phyloP scores from a whole-genome alignment of 2,329 filamentous ascomycete genomes.

The Exophiala viscosa region DNA sequence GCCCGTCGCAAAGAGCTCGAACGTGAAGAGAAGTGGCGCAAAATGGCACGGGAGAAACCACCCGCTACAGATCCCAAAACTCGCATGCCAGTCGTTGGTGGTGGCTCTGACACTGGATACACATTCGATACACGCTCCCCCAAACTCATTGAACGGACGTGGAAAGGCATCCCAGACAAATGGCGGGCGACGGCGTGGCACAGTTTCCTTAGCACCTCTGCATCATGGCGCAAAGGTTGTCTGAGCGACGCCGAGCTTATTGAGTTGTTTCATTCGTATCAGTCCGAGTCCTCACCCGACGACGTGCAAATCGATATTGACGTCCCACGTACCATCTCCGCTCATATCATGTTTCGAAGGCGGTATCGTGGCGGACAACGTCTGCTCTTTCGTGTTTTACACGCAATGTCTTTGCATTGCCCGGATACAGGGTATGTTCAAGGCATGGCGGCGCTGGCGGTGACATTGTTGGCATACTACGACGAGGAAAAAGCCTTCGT shows the following conservation, averaged over 20 bases:
- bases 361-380: slow-evolving; percentile 90
- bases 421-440: slow-evolving; percentile 93
- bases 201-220: slow-evolving; percentile 78
- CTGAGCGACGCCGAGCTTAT: slow-evolving; percentile 69
- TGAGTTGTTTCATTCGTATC: slow-evolving; percentile 66
- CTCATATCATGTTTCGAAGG: slow-evolving; percentile 94
- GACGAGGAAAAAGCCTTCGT: slow-evolving; percentile 93
- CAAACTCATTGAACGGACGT: slow-evolving; percentile 86
- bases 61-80: slow-evolving; percentile 36
- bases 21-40: slow-evolving; percentile 64
- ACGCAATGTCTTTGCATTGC: slow-evolving; percentile 86
- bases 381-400: slow-evolving; percentile 85
- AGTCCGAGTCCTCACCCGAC: slow-evolving; percentile 73
- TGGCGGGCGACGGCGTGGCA: slow-evolving; percentile 95
- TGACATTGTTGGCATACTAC: slow-evolving; percentile 92
- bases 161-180: slow-evolving; percentile 96
- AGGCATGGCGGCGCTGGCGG: slow-evolving; percentile 91
- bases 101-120: slow-evolving; percentile 46
- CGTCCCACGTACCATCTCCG: slow-evolving; percentile 88
- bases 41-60: slow-evolving; percentile 56
- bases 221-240: slow-evolving; percentile 59
- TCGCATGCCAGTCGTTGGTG: slow-evolving; percentile 37
- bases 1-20: slow-evolving; percentile 54
- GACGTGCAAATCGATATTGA: slow-evolving; percentile 97
- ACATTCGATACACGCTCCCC: slow-evolving; percentile 78